These are phyloP conservation scores for Saccharum spontaneum DNA, from an alignment of 176 grass and related monocot genomes.

Conservation along the genomic window DNA sequence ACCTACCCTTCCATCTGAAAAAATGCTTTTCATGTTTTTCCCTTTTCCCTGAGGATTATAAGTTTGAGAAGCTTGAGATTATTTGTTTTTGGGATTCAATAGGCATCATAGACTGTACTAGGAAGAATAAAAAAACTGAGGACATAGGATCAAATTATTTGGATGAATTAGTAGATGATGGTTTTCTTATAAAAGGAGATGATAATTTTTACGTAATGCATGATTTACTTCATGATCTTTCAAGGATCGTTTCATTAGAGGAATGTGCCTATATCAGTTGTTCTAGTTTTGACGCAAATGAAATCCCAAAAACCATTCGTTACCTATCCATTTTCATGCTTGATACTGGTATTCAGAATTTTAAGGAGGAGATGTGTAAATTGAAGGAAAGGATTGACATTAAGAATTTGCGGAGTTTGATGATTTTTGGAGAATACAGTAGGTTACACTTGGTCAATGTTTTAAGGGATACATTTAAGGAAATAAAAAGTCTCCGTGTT, in stretches of 20 bases:
- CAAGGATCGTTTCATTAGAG: background rate
- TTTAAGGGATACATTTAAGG: background rate
- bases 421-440: background rate
- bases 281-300: background rate
- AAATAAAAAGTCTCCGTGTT: background rate
- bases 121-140: background rate
- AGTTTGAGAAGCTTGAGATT: background rate
- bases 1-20: slow-evolving; percentile 18
- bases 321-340: background rate
- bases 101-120: background rate
- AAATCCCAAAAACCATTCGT: background rate
- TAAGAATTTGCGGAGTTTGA: background rate
- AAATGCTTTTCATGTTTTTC: background rate
- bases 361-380: background rate
- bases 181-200: background rate
- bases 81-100: background rate
- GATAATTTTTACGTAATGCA: background rate
- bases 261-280: background rate
- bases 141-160: background rate
- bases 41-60: slow-evolving; percentile 3
- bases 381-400: background rate
- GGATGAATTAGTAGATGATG: background rate
- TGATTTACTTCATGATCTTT: background rate
- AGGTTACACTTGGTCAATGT: background rate
- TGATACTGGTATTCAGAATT: too few relatives aligned